Evolutionary conservation across 805 yeast species (phyloP).

Genomic region (Starmerella kuoi): DNA sequence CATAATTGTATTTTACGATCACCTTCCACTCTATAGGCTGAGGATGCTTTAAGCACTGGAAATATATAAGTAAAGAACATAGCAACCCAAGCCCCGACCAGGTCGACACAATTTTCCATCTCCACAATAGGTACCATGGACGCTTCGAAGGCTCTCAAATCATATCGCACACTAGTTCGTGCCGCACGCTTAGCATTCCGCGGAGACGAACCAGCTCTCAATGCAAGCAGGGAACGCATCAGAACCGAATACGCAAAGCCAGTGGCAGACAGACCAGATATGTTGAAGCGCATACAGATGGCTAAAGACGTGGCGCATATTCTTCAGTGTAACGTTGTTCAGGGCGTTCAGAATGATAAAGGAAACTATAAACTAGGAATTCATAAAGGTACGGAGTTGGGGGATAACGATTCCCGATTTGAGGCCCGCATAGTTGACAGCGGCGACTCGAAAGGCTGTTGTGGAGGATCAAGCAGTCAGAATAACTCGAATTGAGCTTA

Average conservation of each 20-base stretch:
- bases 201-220: constrained; percentile 16
- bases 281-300: constrained; percentile 41
- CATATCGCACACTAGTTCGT: constrained; percentile 21
- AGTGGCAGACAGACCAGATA: constrained; percentile 22
- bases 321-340: constrained; percentile 69
- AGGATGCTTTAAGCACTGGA: neutral
- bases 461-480: constrained; percentile 15
- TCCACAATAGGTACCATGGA: constrained; percentile 4
- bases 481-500: no score
- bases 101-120: no score
- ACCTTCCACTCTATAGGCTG: neutral
- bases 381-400: constrained; percentile 74
- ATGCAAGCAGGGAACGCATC: constrained; percentile 19
- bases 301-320: constrained; percentile 62
- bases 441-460: constrained; percentile 13
- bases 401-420: constrained; percentile 56
- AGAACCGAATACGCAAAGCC: constrained; percentile 16
- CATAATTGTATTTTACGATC: neutral
- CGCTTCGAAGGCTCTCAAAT: constrained; percentile 8
- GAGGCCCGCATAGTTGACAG: constrained; percentile 1
- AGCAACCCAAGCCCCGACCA: no score
- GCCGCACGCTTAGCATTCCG: constrained; percentile 22
- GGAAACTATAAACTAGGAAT: constrained; percentile 42
- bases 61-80: no score
- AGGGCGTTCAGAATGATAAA: constrained; percentile 40